Evolutionary conservation across 2,329 filamentous ascomycete genomes (phyloP).

Genomic region (Ophiocordyceps camponoti-rufipedis): DNA sequence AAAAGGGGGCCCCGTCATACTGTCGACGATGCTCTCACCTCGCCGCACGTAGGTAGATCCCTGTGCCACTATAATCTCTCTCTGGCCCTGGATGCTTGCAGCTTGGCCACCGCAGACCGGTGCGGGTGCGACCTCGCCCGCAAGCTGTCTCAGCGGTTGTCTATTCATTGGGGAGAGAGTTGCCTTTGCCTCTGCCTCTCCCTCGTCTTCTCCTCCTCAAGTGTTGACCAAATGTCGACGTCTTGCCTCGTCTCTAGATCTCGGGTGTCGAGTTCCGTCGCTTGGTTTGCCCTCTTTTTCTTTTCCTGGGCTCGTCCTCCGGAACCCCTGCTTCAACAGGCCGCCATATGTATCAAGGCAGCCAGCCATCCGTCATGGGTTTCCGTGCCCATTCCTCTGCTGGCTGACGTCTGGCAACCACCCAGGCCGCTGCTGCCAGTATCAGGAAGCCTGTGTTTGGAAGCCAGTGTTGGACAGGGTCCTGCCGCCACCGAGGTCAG

Average conservation of each 20-base stretch:
- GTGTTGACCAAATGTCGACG: background rate
- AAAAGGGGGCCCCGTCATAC: background rate
- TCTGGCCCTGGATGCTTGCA: background rate
- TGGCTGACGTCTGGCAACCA: background rate
- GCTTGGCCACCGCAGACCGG: background rate
- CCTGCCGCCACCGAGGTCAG: background rate
- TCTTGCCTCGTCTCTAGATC: background rate
- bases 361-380: background rate
- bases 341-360: constrained; percentile 1
- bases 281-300: background rate
- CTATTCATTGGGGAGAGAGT: background rate
- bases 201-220: background rate
- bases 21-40: no score
- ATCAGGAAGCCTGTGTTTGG: background rate
- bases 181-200: background rate
- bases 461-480: background rate
- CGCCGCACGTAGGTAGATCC: no score
- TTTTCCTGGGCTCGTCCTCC: background rate
- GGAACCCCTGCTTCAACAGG: background rate
- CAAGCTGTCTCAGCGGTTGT: constrained; percentile 1
- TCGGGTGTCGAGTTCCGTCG: background rate
- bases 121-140: constrained; percentile 1
- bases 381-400: background rate
- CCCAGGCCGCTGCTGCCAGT: background rate
- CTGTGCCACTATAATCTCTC: background rate